A percentile compares a stretch with the other conserved stretches of the same genome.
These are phyloP conservation scores for Parachlorella kessleri DNA, from an alignment of 139 green algal genomes.

Conservation along the genomic window DNA sequence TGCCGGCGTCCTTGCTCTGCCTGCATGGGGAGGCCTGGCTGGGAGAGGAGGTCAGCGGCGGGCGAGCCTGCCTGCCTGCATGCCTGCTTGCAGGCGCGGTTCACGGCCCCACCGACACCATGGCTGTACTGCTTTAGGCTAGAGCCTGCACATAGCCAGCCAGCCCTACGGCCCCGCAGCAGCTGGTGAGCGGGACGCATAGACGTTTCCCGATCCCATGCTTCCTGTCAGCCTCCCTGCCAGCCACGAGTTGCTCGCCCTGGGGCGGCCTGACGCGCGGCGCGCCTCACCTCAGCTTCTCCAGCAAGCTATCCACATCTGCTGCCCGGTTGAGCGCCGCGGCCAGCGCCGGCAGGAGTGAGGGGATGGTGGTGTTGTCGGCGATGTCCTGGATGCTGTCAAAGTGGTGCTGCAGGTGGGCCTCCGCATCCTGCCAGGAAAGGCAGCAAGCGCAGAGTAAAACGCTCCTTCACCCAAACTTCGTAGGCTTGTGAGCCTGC, in stretches of 20 bases:
- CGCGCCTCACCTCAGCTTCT: constrained; percentile 43
- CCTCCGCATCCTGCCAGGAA: constrained; percentile 16
- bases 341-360: constrained; percentile 57
- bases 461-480: background rate
- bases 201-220: no score
- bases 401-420: constrained; percentile 60
- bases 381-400: constrained; percentile 73
- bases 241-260: no score
- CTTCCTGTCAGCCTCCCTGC: no score
- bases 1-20: constrained; percentile 9
- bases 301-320: constrained; percentile 49
- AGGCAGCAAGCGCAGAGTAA: background rate
- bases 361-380: constrained; percentile 70
- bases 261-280: no score
- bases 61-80: background rate
- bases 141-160: background rate
- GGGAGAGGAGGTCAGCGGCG: background rate
- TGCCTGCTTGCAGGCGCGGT: no score
- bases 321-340: constrained; percentile 34
- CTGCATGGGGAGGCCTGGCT: background rate
- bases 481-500: background rate
- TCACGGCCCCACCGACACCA: no score
- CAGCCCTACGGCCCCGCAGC: background rate
- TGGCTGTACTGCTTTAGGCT: background rate
- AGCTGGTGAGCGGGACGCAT: no score